These are phyloP conservation scores for Hanseniaspora clermontiae DNA, from an alignment of 805 yeast genomes.

Conservation along the genomic window DNA sequence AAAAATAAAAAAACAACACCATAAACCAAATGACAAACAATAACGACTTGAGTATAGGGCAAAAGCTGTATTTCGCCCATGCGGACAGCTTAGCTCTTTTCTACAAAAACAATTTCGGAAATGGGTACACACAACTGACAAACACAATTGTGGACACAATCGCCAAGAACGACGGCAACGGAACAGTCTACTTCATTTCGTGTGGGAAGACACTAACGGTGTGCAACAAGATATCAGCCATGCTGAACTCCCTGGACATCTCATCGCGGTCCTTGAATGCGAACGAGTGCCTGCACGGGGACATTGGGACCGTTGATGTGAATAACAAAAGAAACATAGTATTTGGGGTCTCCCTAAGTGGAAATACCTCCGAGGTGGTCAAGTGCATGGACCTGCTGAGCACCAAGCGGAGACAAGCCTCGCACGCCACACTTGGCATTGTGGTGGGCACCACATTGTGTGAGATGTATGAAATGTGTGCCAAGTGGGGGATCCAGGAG, in stretches of 20 bases:
- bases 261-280: constrained; percentile 64
- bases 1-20: too few species aligned
- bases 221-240: constrained; percentile 66
- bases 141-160: constrained; percentile 22
- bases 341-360: constrained; percentile 63
- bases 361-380: constrained; percentile 67
- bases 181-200: constrained; percentile 67
- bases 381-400: constrained; percentile 20
- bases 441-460: background rate
- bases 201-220: constrained; percentile 78
- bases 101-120: constrained; percentile 1
- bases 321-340: constrained; percentile 38
- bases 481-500: background rate
- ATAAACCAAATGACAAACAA: background rate
- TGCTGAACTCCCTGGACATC: constrained; percentile 66
- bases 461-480: background rate
- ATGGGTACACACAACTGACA: constrained; percentile 39
- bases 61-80: background rate
- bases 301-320: constrained; percentile 56
- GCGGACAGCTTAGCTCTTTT: background rate
- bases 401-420: background rate
- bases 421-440: background rate
- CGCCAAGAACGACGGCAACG: constrained; percentile 23
- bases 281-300: constrained; percentile 82
- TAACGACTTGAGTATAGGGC: background rate